Evolutionary conservation across 1,139 yeast genomes (phyloP).

Genomic region (Candida freyschussii): DNA sequence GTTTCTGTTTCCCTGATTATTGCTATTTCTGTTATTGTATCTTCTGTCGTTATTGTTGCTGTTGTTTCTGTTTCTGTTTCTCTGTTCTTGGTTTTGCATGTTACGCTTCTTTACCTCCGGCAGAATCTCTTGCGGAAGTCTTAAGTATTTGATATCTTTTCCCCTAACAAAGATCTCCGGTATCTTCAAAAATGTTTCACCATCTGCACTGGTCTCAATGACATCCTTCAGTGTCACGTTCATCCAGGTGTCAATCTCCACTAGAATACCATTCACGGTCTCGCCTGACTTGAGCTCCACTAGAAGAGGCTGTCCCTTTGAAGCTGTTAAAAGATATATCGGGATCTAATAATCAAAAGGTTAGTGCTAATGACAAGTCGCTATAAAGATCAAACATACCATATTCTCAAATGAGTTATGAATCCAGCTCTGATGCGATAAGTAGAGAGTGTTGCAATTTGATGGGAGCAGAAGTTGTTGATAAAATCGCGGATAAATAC

Average conservation of each 20-base stretch:
- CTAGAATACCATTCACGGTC: constrained; percentile 77
- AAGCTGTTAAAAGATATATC: constrained; percentile 80
- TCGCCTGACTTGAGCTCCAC: constrained; percentile 94
- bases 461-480: no score
- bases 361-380: no score
- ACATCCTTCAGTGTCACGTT: constrained; percentile 80
- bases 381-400: no score
- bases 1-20: constrained; percentile 24
- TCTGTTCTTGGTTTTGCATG: constrained; percentile 48
- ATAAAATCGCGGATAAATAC: no score
- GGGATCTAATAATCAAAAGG: constrained; percentile 72
- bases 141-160: constrained; percentile 64
- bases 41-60: constrained; percentile 28
- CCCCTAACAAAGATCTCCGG: constrained; percentile 86
- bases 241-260: constrained; percentile 95
- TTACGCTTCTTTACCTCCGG: constrained; percentile 76
- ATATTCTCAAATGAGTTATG: no score
- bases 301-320: constrained; percentile 82
- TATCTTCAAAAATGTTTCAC: constrained; percentile 60
- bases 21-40: constrained; percentile 26
- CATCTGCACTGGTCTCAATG: constrained; percentile 65
- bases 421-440: no score
- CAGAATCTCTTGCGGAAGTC: constrained; percentile 66
- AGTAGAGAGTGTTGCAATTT: no score
- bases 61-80: constrained; percentile 33